Evolutionary conservation across 768 basidiomycete genomes (phyloP), one percentile per base, ranked within the genome.

Genomic region (Tulasnella sp.): DNA sequence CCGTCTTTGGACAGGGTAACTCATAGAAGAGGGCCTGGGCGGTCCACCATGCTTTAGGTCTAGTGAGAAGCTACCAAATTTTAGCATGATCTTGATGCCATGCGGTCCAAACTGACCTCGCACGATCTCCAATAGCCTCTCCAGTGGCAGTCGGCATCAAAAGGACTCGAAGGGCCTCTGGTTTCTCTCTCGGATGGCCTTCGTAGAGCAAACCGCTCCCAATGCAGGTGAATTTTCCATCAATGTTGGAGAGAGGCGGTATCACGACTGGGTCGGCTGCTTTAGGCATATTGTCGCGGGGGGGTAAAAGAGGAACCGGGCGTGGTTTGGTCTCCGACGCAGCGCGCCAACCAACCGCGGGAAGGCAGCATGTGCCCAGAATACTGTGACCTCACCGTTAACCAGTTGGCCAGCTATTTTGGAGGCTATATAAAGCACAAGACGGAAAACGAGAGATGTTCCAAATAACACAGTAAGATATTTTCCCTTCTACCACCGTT

Each of bases 161-260:
- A 2, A 74, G 73, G 5, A 74, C 52, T 36, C 73, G 25, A 36
- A 74, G 54, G 17, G 36, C 15, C 54, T 74, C 73, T 37, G 54
- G 73, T 12, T 42, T 54, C 5, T 74, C 73, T 54, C 73, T 1
- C 6, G 73, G 42, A 64, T 74, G 73, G 25, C 73, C 73, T 11
- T 74, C 73, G 52, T 74, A 64, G 49, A 74, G 73, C 22, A 74
- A 39, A 14, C 73, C 73, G 36, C n/a, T 52, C 14, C 73, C 73
- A 39, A 74, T 74, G 73, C 73, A 74, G n/a, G 54, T 74, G 54
- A 74, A 74, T 36, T 58, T 64, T 37, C 68, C 68, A 38, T 54
- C 73, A 11, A 42, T 40, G 17, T 42, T 49, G 29, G 68, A 25
- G 68, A 74, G 73, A 36, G 73, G 73, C 15, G 73, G 73, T 54